Base-by-base conservation (phyloP, 148 eudicot species). In the Simmondsia chinensis region DNA sequence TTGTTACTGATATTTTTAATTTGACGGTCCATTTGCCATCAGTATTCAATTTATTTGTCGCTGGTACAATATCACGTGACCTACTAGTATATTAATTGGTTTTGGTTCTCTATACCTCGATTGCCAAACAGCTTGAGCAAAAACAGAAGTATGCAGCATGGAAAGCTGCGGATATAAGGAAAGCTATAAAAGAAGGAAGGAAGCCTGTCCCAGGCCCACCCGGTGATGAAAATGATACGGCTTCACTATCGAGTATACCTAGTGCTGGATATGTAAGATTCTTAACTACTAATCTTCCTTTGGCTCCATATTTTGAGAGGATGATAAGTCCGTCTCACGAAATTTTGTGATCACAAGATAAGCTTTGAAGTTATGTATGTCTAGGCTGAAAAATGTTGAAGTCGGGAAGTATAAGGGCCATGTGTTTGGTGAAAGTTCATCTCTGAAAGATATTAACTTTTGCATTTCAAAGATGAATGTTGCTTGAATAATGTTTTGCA, bases 141-240 rank as follows among this genome's bases (percentile, higher is more conserved):
- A 91, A 91, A 72, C 97, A 91, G 58, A 91, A 85, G 52, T 91
- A 91, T 76, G 97, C 97, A 36, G 83, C 50, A 12, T 91, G 95
- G 97, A 91, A 91, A 76, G 97, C 97, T 22, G 97, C 94, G 52
- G 97, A 91, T 72, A 85, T 91, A 66, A 67, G 97, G 50, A 91
- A 79, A 58, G 97, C 97, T 53, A 7, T 91, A 45, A 91, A 91
- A 72, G 97, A 91, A 66, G 95, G 97, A 52, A 76, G 95, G 72
- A 74, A 64, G 50, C 97, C 95, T 54, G 72, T 78, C 24, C 88
- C 97, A 43, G 97, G 97, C 14, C 95, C 97, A 30, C 97, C 97
- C 50, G 97, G 89, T 39, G 95, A 72, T 37, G 94, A 91, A 52
- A 58, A 68, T 7, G 82, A 84, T 54, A 39, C 60, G 20, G 61